A percentile compares a stretch with the other conserved stretches of the same genome.
These are phyloP conservation scores for Aspergillus bombycis DNA, from an alignment of 2,329 filamentous ascomycete genomes.

Conservation along the genomic window DNA sequence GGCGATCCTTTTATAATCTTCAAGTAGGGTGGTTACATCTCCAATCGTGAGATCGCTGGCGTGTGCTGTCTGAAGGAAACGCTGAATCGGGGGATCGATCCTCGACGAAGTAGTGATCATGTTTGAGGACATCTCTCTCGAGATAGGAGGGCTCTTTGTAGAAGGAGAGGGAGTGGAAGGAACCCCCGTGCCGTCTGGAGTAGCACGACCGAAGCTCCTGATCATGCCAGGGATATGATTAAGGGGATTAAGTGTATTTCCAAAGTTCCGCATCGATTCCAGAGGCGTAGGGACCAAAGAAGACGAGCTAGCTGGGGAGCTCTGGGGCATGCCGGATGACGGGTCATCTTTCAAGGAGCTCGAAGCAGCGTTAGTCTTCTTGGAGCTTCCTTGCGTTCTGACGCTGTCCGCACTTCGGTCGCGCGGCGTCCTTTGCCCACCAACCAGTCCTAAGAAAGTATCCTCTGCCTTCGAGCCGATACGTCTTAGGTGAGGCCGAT, in stretches of 20 bases:
- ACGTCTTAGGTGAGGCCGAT: conserved; percentile 38
- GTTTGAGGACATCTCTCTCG: conserved; percentile 20
- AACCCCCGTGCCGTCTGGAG: conserved; percentile 47
- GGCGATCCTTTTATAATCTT: conserved; percentile 75
- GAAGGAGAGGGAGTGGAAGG: conserved; percentile 42
- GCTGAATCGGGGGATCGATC: conserved; percentile 65
- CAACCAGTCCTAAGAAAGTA: conserved; percentile 71
- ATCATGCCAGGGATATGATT: conserved; percentile 78
- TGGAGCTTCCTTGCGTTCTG: conserved; percentile 42
- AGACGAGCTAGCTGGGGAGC: conserved; percentile 29
- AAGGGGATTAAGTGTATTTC: conserved; percentile 81
- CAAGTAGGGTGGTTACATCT: conserved; percentile 72
- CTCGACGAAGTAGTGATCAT: conserved; percentile 19
- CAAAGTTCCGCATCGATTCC: conserved; percentile 79
- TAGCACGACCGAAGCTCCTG: conserved; percentile 67
- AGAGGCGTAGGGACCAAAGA: conserved; percentile 59
- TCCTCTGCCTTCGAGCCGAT: conserved; percentile 58
- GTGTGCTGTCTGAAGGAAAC: conserved; percentile 73
- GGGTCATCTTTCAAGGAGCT: conserved; percentile 27
- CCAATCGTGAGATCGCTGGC: conserved; percentile 70
- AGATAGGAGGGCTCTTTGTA: conserved; percentile 31
- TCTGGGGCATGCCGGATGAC: conserved; percentile 18
- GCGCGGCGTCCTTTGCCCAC: conserved; percentile 64
- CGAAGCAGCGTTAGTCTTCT: conserved; percentile 38
- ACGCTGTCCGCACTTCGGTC: conserved; percentile 77